These are phyloP conservation scores for Euphorbia tirucalli DNA, from an alignment of 345 rosid species.

Conservation along the genomic window DNA sequence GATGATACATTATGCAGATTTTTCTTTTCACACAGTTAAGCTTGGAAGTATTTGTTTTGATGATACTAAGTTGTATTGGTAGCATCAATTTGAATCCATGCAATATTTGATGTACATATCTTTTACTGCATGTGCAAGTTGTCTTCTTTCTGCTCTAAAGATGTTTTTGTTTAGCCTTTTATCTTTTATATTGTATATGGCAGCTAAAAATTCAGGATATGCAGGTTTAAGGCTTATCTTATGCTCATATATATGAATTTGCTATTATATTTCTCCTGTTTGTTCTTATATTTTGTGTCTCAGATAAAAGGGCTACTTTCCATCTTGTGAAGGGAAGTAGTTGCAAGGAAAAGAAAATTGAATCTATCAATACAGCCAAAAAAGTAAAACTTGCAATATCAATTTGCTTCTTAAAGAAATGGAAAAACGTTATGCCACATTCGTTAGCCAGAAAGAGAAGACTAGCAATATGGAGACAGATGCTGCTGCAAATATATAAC, in stretches of 20 bases:
- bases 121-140: neutral
- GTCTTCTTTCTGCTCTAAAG: neutral
- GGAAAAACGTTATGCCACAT: neutral
- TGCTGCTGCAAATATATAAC: neutral
- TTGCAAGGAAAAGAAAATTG: neutral
- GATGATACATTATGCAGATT: neutral
- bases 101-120: neutral
- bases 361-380: neutral
- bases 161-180: neutral
- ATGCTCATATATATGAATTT: neutral
- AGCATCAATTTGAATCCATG: neutral
- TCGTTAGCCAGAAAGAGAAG: constrained; percentile 7
- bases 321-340: neutral
- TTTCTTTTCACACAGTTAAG: too few relatives aligned
- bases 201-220: neutral
- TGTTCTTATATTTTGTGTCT: neutral
- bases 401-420: neutral
- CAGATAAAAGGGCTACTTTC: constrained; percentile 10
- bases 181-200: neutral
- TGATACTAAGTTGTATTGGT: neutral
- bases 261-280: neutral
- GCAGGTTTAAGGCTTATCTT: neutral
- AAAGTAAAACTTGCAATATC: neutral
- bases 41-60: neutral
- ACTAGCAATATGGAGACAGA: neutral